These are phyloP conservation scores for Tolypocladium guangdongense DNA, from an alignment of 2,329 filamentous ascomycete species.

Conservation along the genomic window DNA sequence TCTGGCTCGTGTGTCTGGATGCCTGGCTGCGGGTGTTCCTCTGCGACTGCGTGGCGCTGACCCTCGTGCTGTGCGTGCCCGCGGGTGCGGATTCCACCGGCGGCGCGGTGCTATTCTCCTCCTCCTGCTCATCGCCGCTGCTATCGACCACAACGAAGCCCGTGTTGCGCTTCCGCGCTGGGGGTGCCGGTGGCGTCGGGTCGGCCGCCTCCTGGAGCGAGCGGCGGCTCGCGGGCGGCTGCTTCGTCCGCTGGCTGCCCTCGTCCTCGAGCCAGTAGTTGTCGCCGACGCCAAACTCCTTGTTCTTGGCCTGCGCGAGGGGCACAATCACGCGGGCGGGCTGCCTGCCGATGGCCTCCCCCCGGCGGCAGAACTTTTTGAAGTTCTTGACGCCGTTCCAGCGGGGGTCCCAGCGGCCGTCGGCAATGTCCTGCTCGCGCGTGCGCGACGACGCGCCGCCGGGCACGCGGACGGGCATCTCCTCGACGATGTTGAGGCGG, in stretches of 20 bases:
- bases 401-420: slow-evolving; percentile 64
- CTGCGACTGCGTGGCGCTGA: slow-evolving; percentile 17
- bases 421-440: slow-evolving; percentile 38
- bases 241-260: slow-evolving; percentile 16
- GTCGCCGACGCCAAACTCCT: slow-evolving; percentile 64
- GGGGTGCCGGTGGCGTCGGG: slow-evolving; percentile 2
- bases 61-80: slow-evolving; percentile 12
- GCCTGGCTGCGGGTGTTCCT: slow-evolving; percentile 16
- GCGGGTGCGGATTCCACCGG: slow-evolving; percentile 5
- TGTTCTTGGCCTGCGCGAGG: slow-evolving; percentile 59
- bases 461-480: slow-evolving; percentile 51
- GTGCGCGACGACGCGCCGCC: slow-evolving; percentile 13
- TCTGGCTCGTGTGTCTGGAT: slow-evolving; percentile 8
- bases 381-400: slow-evolving; percentile 98
- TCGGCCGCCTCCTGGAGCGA: slow-evolving; percentile 3
- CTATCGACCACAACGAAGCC: slow-evolving; percentile 23
- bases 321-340: slow-evolving; percentile 51
- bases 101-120: slow-evolving; percentile 7
- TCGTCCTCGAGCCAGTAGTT: slow-evolving; percentile 62
- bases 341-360: slow-evolving; percentile 32
- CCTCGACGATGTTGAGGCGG: slow-evolving; percentile 64
- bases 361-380: slow-evolving; percentile 67
- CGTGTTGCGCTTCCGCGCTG: slow-evolving; percentile 9
- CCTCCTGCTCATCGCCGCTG: slow-evolving; percentile 24
- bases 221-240: slow-evolving; percentile 9